Evolutionary conservation across 768 basidiomycete genomes (phyloP), one percentile per base, ranked within the genome.

Genomic region (Auriscalpium vulgare): DNA sequence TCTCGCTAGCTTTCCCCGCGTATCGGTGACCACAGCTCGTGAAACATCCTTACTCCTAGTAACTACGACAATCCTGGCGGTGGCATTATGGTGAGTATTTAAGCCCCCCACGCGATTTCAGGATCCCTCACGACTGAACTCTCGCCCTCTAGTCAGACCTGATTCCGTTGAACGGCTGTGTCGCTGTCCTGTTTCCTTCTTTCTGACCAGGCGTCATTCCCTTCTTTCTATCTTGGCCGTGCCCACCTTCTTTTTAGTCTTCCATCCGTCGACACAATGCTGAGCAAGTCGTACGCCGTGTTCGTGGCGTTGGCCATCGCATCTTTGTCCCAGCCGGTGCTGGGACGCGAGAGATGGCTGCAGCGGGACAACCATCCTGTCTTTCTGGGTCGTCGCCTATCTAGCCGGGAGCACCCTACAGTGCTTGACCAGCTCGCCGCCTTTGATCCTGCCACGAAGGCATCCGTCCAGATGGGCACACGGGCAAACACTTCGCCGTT

Each of bases 321-420:
- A 47, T 48, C 29, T 34, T 44, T 57, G 16, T 57, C 61, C 45
- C 53, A 62, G 17, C 48, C 51, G 23, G 55, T 47, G 2, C 43
- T 74, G 37, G 74, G 72, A 29, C 80, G 79, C 47, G 71, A 74
- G 51, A 59, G 62, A 37, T 78, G 77, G 77, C 64, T 78, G 35
- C 80, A 83, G 63, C 69, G 80, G 47, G 69, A 79, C 59, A 71
- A 69, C 58, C 68, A 65, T 13, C 66, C 76, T n/a, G 69, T 82
- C 43, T 68, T 69, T 50, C 67, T 83, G 40, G 65, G 80, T 62
- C 80, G 79, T 43, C 75, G 81, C 62, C 76, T 81, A 21, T 82
- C 81, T 63, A 73, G 75, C 23, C 75, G 79, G 64, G 74, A 81
- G 61, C 71, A 78, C 23, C 78, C 79, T 29, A 67, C 72, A 10